Conservation (phyloP, 805 yeast genomes). For the Sugiyamaella floridensis region DNA sequence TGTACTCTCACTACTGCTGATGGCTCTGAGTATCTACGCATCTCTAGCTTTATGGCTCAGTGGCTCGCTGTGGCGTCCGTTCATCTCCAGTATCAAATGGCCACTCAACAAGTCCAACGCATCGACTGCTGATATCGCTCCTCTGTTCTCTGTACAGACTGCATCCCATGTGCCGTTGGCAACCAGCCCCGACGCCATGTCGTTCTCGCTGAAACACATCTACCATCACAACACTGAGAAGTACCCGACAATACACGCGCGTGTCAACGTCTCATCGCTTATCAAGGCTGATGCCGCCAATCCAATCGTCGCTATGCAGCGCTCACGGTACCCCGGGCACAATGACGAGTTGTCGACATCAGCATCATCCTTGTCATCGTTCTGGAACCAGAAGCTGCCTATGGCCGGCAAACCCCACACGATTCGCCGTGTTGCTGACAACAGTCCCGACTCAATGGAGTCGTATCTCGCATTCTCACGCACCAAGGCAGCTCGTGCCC, state of each 20-base stretch:
- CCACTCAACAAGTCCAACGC: neutral
- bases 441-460: constrained; percentile 59
- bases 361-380: neutral
- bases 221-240: constrained; percentile 53
- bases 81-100: neutral
- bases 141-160: too few relatives aligned
- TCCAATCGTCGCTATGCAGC: neutral
- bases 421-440: constrained; percentile 36
- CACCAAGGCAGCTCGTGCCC: constrained; percentile 23
- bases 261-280: constrained; percentile 36
- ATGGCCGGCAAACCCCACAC: constrained; percentile 7
- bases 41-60: neutral
- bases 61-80: neutral
- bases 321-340: constrained; percentile 9
- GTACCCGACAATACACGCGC: constrained; percentile 38
- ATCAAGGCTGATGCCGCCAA: neutral
- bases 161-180: too few relatives aligned
- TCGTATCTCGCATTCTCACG: constrained; percentile 55
- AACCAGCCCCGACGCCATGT: neutral
- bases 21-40: neutral
- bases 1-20: neutral
- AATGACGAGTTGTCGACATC: constrained; percentile 36
- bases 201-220: constrained; percentile 43
- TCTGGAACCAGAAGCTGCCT: constrained; percentile 8
- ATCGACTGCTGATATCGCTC: too few relatives aligned